A percentile compares a stretch with the other conserved stretches of the same genome.
Evolutionary conservation across 805 yeast genomes (phyloP).

Genomic region (Candida vaughaniae): DNA sequence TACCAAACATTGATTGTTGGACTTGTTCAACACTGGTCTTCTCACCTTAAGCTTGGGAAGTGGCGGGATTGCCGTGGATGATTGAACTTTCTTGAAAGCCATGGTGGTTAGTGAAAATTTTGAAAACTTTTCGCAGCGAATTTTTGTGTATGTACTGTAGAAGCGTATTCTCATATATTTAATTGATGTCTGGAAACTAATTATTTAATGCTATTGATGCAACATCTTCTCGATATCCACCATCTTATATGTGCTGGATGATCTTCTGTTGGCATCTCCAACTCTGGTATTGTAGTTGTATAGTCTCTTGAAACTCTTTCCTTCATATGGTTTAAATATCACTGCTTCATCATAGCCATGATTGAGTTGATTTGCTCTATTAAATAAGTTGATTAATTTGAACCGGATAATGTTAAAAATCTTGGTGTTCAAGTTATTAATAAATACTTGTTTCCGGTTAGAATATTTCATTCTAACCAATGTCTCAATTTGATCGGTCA

Average conservation of each 20-base stretch:
- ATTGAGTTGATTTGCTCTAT: slow-evolving; percentile 15
- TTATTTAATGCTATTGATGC: too few species aligned
- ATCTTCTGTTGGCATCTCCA: not conserved
- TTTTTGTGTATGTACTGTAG: too few species aligned
- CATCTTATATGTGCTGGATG: not conserved
- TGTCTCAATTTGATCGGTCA: slow-evolving; percentile 38
- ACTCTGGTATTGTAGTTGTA: slow-evolving; percentile 11
- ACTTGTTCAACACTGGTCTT: slow-evolving; percentile 56
- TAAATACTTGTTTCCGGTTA: slow-evolving; percentile 29
- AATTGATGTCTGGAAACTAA: too few species aligned
- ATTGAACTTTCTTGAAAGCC: slow-evolving; percentile 45
- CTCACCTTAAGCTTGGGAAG: slow-evolving; percentile 71
- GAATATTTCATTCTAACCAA: slow-evolving; percentile 35
- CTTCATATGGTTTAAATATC: slow-evolving; percentile 10
- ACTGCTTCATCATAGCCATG: slow-evolving; percentile 26
- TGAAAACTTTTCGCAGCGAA: slow-evolving; percentile 6
- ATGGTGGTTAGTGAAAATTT: slow-evolving; percentile 19
- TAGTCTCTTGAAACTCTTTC: slow-evolving; percentile 11
- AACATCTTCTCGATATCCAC: slow-evolving; percentile 9
- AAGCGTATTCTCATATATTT: too few species aligned
- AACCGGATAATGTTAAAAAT: slow-evolving; percentile 27
- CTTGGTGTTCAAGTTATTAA: slow-evolving; percentile 23
- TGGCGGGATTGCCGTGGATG: slow-evolving; percentile 55
- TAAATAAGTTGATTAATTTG: slow-evolving; percentile 25
- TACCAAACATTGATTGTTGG: slow-evolving; percentile 72